Evolutionary conservation across 208 protist species (phyloP).

Genomic region (Crithidia mellificae): DNA sequence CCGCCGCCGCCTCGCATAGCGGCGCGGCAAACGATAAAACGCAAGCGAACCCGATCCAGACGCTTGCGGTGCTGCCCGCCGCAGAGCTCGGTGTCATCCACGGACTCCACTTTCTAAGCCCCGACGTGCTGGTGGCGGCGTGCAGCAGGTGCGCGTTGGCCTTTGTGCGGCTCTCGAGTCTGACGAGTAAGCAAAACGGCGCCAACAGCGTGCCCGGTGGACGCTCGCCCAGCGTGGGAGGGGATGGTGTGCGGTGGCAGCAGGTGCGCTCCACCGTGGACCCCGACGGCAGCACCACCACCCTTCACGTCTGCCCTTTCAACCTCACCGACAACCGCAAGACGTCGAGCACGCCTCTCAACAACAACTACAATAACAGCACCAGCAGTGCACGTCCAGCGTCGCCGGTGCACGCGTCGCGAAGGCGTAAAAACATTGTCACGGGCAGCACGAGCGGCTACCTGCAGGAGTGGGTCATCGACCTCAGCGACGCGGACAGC

Average conservation of each 20-base stretch:
- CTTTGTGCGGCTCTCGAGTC: constrained; percentile 17
- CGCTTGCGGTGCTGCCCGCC: constrained; percentile 30
- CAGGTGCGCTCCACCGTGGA: constrained; percentile 17
- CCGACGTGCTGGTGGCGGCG: constrained; percentile 24
- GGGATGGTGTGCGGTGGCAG: constrained; percentile 15
- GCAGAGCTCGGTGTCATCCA: constrained; percentile 27
- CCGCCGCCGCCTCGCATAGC: too few species aligned
- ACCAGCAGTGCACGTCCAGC: neutral
- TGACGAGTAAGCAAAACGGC: neutral
- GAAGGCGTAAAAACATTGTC: constrained; percentile 23
- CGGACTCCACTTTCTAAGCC: constrained; percentile 15
- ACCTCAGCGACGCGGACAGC: constrained; percentile 3
- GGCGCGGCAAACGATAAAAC: neutral
- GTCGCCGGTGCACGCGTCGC: neutral
- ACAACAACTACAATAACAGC: constrained; percentile 11
- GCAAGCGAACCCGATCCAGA: constrained; percentile 25
- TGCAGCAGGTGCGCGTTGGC: constrained; percentile 26
- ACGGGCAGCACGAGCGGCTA: constrained; percentile 65
- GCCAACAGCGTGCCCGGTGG: neutral
- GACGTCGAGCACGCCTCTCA: neutral
- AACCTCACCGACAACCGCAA: constrained; percentile 6
- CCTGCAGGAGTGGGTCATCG: constrained; percentile 49
- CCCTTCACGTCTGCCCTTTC: constrained; percentile 28
- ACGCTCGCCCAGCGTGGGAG: neutral
- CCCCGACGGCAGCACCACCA: constrained; percentile 24